phyloP scores from a whole-genome alignment of 2,329 filamentous ascomycete species.

The Aspergillus sp. region DNA sequence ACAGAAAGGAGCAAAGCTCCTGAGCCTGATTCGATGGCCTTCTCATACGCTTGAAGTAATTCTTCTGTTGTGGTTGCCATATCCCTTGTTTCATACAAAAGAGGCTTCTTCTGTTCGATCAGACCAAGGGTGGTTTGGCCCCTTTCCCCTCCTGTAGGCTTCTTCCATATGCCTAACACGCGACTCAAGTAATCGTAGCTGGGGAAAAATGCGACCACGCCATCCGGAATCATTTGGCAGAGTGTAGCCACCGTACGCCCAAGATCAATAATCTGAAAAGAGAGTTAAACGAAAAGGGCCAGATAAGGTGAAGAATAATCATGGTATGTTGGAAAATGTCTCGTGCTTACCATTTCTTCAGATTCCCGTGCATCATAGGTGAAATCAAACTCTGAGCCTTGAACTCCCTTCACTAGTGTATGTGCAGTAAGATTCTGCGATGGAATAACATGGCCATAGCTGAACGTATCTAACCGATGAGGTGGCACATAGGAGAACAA shows the following conservation, averaged over 20 bases:
- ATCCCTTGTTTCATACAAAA: constrained; percentile 53
- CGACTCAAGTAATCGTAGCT: constrained; percentile 86
- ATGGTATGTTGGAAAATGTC: no score
- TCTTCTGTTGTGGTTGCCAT: constrained; percentile 53
- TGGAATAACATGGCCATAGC: constrained; percentile 92
- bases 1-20: constrained; percentile 85
- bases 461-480: constrained; percentile 69
- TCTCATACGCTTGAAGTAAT: constrained; percentile 67
- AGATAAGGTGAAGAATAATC: no score
- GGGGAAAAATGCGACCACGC: constrained; percentile 91
- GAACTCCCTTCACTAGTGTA: constrained; percentile 54
- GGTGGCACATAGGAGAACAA: constrained; percentile 71
- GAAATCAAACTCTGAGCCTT: constrained; percentile 68
- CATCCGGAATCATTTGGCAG: constrained; percentile 73
- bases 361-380: constrained; percentile 74
- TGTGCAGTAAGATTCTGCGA: constrained; percentile 73
- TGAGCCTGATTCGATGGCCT: constrained; percentile 56
- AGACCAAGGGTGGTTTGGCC: constrained; percentile 23
- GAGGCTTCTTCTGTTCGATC: constrained; percentile 29
- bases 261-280: constrained; percentile 59
- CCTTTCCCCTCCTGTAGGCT: constrained; percentile 21
- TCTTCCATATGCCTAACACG: constrained; percentile 62
- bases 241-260: constrained; percentile 69
- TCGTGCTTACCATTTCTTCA: constrained; percentile 50
- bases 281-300: neutral